phyloP scores from a whole-genome alignment of 2,329 filamentous ascomycete genomes.

The Exophiala viscosa region DNA sequence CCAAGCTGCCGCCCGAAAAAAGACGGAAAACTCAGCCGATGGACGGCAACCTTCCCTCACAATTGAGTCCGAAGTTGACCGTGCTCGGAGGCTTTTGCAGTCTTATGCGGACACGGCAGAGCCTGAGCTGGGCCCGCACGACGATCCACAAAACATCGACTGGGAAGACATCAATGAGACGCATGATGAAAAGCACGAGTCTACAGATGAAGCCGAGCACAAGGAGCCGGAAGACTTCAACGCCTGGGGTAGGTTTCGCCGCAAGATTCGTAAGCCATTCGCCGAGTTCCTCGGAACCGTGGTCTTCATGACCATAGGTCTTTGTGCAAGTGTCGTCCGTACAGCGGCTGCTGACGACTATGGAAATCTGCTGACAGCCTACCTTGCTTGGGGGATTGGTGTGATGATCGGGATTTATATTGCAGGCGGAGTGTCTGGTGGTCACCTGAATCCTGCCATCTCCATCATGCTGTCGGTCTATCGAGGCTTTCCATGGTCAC shows the following conservation, averaged over 20 bases:
- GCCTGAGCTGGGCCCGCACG: constrained; percentile 1
- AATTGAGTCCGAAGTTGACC: constrained; percentile 11
- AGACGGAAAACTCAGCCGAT: not conserved
- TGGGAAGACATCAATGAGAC: constrained; percentile 14
- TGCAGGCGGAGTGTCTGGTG: constrained; percentile 46
- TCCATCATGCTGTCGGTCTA: constrained; percentile 36
- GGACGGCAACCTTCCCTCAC: not conserved
- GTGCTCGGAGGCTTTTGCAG: constrained; percentile 9
- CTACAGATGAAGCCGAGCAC: constrained; percentile 10
- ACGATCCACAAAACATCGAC: constrained; percentile 8
- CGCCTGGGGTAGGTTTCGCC: constrained; percentile 30
- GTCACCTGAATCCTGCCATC: constrained; percentile 48
- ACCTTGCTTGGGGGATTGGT: constrained; percentile 31
- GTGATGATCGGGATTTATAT: constrained; percentile 43
- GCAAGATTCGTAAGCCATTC: constrained; percentile 30
- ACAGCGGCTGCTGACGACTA: constrained; percentile 28
- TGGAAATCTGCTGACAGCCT: constrained; percentile 27
- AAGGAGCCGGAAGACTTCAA: constrained; percentile 29
- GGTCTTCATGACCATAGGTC: constrained; percentile 32
- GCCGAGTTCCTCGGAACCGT: constrained; percentile 31
- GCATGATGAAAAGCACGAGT: not conserved
- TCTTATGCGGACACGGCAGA: constrained; percentile 11
- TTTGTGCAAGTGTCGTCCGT: constrained; percentile 30
- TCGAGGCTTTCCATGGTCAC: constrained; percentile 35
- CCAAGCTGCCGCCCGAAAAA: not conserved